These are phyloP conservation scores for Micractinium sp. DNA, from an alignment of 139 green algal species.

Conservation along the genomic window DNA sequence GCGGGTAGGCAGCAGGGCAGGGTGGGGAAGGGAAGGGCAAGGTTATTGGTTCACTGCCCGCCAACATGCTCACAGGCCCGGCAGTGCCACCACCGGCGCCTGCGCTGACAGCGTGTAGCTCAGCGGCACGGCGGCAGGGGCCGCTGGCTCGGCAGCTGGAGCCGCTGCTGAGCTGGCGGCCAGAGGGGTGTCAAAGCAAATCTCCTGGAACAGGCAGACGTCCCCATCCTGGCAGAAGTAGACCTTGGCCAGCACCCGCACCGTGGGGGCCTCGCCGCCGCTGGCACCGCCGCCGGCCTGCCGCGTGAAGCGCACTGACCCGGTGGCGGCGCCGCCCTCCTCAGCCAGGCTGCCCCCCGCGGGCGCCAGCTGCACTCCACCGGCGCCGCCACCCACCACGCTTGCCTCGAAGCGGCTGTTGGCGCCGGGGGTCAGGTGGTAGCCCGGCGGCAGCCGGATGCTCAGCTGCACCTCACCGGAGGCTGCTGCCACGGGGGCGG, in stretches of 20 bases:
- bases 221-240: constrained; percentile 80
- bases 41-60: no score
- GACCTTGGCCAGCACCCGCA: constrained; percentile 55
- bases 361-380: not conserved
- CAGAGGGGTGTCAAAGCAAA: constrained; percentile 75
- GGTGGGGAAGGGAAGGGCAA: no score
- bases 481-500: not conserved
- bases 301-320: not conserved
- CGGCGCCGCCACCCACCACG: not conserved
- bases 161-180: not conserved
- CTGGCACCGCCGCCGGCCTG: not conserved
- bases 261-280: not conserved
- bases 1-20: no score
- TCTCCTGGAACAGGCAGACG: constrained; percentile 78
- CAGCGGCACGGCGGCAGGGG: not conserved
- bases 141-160: not conserved
- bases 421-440: constrained; percentile 71
- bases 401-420: constrained; percentile 48
- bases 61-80: not conserved
- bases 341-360: not conserved
- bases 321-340: not conserved
- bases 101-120: not conserved
- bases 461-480: constrained; percentile 35
- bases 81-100: not conserved
- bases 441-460: constrained; percentile 57